Percentiles rank a stretch among this genome's conserved stretches.
phyloP scores from a whole-genome alignment of 2,329 filamentous ascomycete species.

The Xylariomycetidae sp. region DNA sequence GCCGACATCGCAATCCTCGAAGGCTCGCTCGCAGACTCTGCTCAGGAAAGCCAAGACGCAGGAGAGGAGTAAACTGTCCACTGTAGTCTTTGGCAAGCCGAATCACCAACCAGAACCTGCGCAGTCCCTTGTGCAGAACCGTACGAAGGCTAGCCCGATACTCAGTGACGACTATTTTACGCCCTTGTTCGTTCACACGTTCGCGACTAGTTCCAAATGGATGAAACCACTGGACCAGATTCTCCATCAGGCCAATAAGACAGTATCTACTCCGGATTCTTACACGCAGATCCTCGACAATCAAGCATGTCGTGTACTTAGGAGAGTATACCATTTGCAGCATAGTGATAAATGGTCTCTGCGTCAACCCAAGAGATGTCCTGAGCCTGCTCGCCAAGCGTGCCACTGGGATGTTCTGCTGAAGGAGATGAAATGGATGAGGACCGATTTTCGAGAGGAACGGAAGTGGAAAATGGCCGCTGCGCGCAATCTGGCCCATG shows the following conservation, averaged over 20 bases:
- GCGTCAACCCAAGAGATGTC: slow-evolving; percentile 76
- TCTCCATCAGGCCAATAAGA: slow-evolving; percentile 80
- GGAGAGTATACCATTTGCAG: slow-evolving; percentile 84
- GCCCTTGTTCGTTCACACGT: slow-evolving; percentile 54
- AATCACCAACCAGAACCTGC: slow-evolving; percentile 49
- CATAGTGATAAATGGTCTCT: slow-evolving; percentile 90
- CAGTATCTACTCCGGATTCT: slow-evolving; percentile 77
- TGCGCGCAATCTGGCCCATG: slow-evolving; percentile 72
- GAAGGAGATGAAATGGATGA: slow-evolving; percentile 96
- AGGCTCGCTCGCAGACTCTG: slow-evolving; percentile 25
- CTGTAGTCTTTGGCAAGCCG: slow-evolving; percentile 75
- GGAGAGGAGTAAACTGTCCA: slow-evolving; percentile 62
- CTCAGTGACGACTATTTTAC: slow-evolving; percentile 59
- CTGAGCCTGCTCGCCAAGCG: slow-evolving; percentile 70
- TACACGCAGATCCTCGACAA: slow-evolving; percentile 78
- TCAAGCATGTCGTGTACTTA: slow-evolving; percentile 79
- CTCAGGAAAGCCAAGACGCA: slow-evolving; percentile 47
- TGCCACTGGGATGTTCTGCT: slow-evolving; percentile 84
- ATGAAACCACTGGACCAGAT: slow-evolving; percentile 64
- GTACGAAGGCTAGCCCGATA: slow-evolving; percentile 36
- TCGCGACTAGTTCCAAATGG: slow-evolving; percentile 48
- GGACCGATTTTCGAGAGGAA: slow-evolving; percentile 91
- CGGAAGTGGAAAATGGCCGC: slow-evolving; percentile 85
- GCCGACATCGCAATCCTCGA: slow-evolving; percentile 24
- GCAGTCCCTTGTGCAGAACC: slow-evolving; percentile 30